Percentiles rank a stretch among this genome's conserved stretches.
These are phyloP conservation scores for Amaranthus cruentus DNA, from an alignment of 148 eudicot species.

Conservation along the genomic window DNA sequence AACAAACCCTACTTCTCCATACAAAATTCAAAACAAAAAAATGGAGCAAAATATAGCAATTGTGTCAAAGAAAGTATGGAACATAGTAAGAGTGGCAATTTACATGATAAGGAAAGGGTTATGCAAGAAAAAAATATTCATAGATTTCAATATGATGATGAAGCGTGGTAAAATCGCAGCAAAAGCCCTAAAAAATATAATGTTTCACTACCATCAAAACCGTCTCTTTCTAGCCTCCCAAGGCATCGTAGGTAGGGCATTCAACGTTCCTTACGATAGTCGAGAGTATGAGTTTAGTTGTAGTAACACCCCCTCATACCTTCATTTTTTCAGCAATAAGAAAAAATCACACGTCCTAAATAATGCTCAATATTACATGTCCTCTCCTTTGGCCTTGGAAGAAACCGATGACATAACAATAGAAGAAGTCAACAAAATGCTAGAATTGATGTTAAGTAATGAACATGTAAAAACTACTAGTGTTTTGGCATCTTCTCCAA, in stretches of 20 bases:
- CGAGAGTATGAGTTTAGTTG: slow-evolving; percentile 80
- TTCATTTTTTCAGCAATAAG: slow-evolving; percentile 18
- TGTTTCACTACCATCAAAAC: slow-evolving; percentile 41
- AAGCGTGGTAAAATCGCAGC: slow-evolving; percentile 65
- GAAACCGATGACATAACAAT: background rate
- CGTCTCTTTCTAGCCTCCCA: slow-evolving; percentile 9
- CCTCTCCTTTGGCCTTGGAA: background rate
- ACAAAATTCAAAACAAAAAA: background rate
- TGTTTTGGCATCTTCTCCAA: slow-evolving; percentile 33
- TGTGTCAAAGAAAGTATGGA: slow-evolving; percentile 44
- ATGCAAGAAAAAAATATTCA: slow-evolving; percentile 43
- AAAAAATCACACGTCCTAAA: background rate
- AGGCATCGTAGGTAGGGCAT: background rate
- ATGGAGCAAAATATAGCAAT: slow-evolving; percentile 51
- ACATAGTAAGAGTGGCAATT: slow-evolving; percentile 37
- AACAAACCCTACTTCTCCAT: background rate
- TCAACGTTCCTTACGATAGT: background rate
- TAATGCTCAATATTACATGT: background rate
- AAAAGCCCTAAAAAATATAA: slow-evolving; percentile 51
- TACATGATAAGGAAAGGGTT: slow-evolving; percentile 64
- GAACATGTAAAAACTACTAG: slow-evolving; percentile 5
- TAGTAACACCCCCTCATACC: slow-evolving; percentile 48
- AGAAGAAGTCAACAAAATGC: slow-evolving; percentile 24
- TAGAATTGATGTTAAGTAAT: slow-evolving; percentile 32
- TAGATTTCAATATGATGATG: slow-evolving; percentile 50